Evolutionary conservation across 768 basidiomycete species (phyloP).

Genomic region (Russula dissimulans): DNA sequence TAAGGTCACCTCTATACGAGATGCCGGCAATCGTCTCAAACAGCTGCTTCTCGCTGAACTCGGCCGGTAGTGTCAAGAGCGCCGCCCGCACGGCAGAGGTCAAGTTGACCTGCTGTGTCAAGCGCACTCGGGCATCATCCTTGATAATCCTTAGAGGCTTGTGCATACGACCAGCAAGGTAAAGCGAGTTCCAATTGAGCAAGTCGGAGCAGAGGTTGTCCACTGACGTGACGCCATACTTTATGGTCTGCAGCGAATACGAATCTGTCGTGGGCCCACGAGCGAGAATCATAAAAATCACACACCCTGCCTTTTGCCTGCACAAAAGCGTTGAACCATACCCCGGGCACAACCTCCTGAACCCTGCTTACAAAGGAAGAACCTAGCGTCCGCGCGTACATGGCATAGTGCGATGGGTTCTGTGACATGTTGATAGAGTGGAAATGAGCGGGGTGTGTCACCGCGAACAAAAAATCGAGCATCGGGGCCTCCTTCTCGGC

Average conservation of each 20-base stretch:
- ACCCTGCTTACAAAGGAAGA: conserved; percentile 71
- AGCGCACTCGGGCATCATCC: conserved; percentile 84
- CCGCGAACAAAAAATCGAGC: conserved; percentile 96
- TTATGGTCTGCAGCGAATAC: conserved; percentile 56
- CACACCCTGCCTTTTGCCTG: conserved; percentile 77
- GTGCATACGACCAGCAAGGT: conserved; percentile 93
- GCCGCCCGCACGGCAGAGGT: conserved; percentile 85
- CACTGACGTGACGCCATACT: conserved; percentile 92
- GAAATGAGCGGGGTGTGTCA: conserved; percentile 87
- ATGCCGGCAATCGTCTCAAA: conserved; percentile 82
- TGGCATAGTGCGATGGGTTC: conserved; percentile 83
- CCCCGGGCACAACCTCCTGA: conserved; percentile 69
- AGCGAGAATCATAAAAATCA: conserved; percentile 19
- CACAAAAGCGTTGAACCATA: conserved; percentile 95
- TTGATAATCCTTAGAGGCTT: conserved; percentile 92
- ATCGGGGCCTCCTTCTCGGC: conserved; percentile 47
- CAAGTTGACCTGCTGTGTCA: conserved; percentile 91
- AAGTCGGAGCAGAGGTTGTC: conserved; percentile 85
- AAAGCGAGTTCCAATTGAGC: conserved; percentile 86
- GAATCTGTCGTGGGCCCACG: not conserved
- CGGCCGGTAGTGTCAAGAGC: conserved; percentile 73
- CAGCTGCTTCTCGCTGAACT: conserved; percentile 73
- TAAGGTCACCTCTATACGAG: conserved; percentile 81
- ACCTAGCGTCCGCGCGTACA: conserved; percentile 79
- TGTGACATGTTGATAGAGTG: conserved; percentile 94